Base-by-base conservation (phyloP, 2,329 filamentous ascomycete genomes). In the Didymella lethalis region DNA sequence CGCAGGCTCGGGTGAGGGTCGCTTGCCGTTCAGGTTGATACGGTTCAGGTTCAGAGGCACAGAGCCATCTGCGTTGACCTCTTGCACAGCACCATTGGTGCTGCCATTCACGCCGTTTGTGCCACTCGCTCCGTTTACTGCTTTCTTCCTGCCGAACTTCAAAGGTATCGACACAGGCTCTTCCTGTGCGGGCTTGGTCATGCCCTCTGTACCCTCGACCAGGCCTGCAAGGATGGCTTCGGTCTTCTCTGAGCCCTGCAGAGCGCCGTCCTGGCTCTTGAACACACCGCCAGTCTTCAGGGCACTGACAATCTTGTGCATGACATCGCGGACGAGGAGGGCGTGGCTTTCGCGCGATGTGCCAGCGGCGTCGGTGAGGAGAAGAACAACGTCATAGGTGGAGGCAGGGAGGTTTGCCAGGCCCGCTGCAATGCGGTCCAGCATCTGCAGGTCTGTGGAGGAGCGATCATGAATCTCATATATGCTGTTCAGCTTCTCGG, bases 371-470 rank as follows among this genome's bases (percentile, higher is more conserved):
- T 93, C 92, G 64, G 91, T 90, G 63, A 98, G 88, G 53, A 99
- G 85, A 47, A 97, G 85, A 43, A 98, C 86, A 43, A 90, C 80
- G 75, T 96, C 91, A 82, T 99, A 99, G 54, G 91, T 90, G 48
- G 86, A 81, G 53, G 85, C 68, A 1, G 93, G 90, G 0, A 99
- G 87, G 7, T 88, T 82, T 57, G 95, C 91, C 36, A 97, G 83
- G 62, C 92, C 92, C 34, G 91, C 86, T 2, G 91, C 88, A 40
- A 99, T 86, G 50, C 95, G 92, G 80, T 99, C 95, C 62, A 99
- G 90, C 95, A 99, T 99, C 78, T 98, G 95, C 52, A 99, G 84
- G 75, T 99, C 95, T 62, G 93, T 94, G 45, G 85, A 82, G 64
- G 84, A 81, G 73, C 92, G 89, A 77, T 95, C 88, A 80, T 92